phyloP scores from a whole-genome alignment of 768 basidiomycete genomes.

The Suillus cothurnatus region DNA sequence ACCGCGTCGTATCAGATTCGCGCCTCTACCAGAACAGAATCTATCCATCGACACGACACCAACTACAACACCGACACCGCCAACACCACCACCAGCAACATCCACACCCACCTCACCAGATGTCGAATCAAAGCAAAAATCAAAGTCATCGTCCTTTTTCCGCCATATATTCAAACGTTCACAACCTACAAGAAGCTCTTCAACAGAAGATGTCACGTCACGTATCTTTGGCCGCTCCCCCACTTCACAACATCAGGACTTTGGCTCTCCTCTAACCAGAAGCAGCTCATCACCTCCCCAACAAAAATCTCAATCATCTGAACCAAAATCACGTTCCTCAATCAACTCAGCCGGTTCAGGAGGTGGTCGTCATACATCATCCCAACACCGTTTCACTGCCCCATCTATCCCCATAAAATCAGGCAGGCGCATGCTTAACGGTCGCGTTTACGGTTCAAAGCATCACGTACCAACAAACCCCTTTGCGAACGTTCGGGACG shows the following conservation, averaged over 20 bases:
- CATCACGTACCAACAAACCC: conserved; percentile 49
- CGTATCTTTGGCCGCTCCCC: conserved; percentile 26
- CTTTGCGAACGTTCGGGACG: conserved; percentile 63
- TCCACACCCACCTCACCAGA: neutral
- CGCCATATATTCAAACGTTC: neutral
- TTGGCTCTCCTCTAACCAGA: neutral
- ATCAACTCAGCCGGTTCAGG: conserved; percentile 25
- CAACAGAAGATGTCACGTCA: conserved; percentile 32
- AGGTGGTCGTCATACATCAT: conserved; percentile 30
- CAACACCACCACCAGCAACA: conserved; percentile 26
- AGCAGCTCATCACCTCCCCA: neutral
- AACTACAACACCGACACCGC: conserved; percentile 25
- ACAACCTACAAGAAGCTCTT: conserved; percentile 4
- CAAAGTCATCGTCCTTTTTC: neutral
- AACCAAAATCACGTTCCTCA: conserved; percentile 26
- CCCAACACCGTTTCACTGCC: conserved; percentile 11
- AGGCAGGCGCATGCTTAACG: conserved; percentile 77
- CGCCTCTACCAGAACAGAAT: conserved; percentile 75
- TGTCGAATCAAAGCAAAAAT: neutral
- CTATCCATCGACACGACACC: too few species aligned
- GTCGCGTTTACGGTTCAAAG: conserved; percentile 74
- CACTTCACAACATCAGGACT: neutral
- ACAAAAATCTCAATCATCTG: neutral
- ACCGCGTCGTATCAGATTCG: conserved; percentile 65
- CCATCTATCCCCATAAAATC: conserved; percentile 21